These are phyloP conservation scores for Lactifluus piperatus DNA, from an alignment of 768 basidiomycete genomes.

Conservation along the genomic window DNA sequence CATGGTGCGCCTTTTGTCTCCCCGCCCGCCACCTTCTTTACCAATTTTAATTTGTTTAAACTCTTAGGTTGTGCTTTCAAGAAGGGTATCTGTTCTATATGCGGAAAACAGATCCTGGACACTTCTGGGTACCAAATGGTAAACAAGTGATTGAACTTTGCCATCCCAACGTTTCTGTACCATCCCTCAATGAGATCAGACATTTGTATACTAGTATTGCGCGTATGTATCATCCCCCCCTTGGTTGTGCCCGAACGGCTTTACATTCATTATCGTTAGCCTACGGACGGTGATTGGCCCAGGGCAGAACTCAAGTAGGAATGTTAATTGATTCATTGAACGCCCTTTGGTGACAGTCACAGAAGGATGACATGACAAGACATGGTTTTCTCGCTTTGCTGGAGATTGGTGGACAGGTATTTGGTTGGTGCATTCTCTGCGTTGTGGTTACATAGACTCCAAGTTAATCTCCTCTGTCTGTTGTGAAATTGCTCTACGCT, in stretches of 20 bases:
- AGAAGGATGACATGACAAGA: too few relatives aligned
- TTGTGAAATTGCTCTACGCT: too few relatives aligned
- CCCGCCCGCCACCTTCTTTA: too few relatives aligned
- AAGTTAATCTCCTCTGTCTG: too few relatives aligned
- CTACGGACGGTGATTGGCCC: too few relatives aligned
- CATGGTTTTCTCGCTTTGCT: too few relatives aligned
- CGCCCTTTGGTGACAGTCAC: too few relatives aligned
- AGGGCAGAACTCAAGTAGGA: too few relatives aligned
- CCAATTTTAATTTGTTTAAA: neutral
- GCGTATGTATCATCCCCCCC: neutral
- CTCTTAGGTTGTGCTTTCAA: conserved; percentile 74
- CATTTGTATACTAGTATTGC: neutral
- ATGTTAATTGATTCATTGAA: too few relatives aligned
- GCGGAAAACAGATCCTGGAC: conserved; percentile 80
- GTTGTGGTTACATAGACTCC: too few relatives aligned
- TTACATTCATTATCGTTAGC: neutral
- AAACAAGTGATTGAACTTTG: conserved; percentile 49
- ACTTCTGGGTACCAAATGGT: conserved; percentile 82
- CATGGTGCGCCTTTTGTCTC: conserved; percentile 49
- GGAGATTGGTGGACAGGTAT: too few relatives aligned
- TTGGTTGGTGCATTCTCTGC: too few relatives aligned
- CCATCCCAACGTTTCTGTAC: neutral
- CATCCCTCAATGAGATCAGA: neutral
- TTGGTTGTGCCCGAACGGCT: neutral
- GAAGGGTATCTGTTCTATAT: conserved; percentile 81